Percentiles rank a stretch among this genome's conserved stretches.
Evolutionary conservation across 257 asterid genomes (phyloP).

Genomic region (Nicotiana benthamiana): DNA sequence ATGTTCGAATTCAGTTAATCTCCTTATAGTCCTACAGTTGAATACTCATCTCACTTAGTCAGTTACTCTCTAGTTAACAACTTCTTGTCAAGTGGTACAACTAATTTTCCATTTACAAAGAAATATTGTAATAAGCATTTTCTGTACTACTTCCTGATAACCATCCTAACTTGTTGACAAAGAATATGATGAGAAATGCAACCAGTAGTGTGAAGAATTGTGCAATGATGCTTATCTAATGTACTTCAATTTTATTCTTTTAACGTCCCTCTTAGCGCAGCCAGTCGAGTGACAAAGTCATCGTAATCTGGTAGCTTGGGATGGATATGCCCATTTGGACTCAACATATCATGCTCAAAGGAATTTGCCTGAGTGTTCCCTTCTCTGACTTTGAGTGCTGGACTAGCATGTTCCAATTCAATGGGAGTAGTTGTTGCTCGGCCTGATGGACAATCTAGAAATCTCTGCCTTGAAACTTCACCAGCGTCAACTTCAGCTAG

Average conservation of each 20-base stretch:
- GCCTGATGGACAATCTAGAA: no score
- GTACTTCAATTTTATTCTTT: neutral
- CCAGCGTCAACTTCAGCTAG: neutral
- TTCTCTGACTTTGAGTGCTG: slow-evolving; percentile 24
- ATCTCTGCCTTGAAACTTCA: slow-evolving; percentile 14
- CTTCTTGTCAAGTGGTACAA: no score
- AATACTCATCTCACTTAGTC: no score
- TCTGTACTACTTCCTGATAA: neutral
- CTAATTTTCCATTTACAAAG: no score
- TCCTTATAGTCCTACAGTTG: no score
- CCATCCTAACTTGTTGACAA: neutral
- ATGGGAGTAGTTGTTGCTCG: slow-evolving; percentile 41
- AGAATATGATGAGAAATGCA: neutral
- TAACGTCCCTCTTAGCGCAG: slow-evolving; percentile 11
- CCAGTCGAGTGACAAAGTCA: slow-evolving; percentile 60
- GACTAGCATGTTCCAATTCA: slow-evolving; percentile 13
- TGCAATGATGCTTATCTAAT: neutral
- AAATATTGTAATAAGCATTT: neutral
- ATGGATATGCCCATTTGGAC: slow-evolving; percentile 44
- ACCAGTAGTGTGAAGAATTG: neutral
- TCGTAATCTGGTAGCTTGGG: slow-evolving; percentile 73
- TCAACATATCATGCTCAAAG: slow-evolving; percentile 28
- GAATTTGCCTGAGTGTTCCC: slow-evolving; percentile 40
- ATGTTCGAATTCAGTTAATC: no score
- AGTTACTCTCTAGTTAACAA: no score